Percentiles rank a stretch among this genome's conserved stretches.
phyloP scores from a whole-genome alignment of 2,329 filamentous ascomycete genomes.

The Macrophomina pseudophaseolina region DNA sequence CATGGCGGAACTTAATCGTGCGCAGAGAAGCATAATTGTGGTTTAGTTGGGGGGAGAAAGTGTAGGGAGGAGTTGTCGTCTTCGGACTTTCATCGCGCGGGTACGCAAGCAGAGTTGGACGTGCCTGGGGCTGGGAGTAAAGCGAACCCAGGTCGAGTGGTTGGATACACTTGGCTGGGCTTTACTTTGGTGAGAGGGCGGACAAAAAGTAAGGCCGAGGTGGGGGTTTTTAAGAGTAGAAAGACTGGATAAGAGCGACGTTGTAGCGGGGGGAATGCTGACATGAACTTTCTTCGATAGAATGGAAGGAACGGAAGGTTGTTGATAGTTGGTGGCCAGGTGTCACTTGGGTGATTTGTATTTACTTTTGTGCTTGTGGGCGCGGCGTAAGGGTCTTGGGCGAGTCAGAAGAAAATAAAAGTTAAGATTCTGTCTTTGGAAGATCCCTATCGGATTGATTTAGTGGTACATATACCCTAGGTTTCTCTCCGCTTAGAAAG shows the following conservation, averaged over 20 bases:
- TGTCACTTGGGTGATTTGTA: neutral
- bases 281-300: neutral
- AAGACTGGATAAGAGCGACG: neutral
- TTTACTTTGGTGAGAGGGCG: neutral
- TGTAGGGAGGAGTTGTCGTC: neutral
- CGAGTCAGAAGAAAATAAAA: neutral
- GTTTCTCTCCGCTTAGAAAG: no score
- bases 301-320: neutral
- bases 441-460: no score
- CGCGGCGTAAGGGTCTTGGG: neutral
- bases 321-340: neutral
- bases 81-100: neutral
- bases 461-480: no score
- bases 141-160: neutral
- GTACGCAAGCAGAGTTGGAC: no score
- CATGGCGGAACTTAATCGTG: conserved; percentile 35
- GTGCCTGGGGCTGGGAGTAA: neutral
- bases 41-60: neutral
- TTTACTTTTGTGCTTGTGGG: neutral
- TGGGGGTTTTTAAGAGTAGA: neutral
- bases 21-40: neutral
- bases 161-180: neutral
- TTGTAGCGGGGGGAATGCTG: neutral
- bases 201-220: neutral
- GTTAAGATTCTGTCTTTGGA: neutral